Evolutionary conservation across 352 stramenopile genomes (phyloP), one percentile per base, ranked within the genome.

Genomic region (Phytophthora parvispora): DNA sequence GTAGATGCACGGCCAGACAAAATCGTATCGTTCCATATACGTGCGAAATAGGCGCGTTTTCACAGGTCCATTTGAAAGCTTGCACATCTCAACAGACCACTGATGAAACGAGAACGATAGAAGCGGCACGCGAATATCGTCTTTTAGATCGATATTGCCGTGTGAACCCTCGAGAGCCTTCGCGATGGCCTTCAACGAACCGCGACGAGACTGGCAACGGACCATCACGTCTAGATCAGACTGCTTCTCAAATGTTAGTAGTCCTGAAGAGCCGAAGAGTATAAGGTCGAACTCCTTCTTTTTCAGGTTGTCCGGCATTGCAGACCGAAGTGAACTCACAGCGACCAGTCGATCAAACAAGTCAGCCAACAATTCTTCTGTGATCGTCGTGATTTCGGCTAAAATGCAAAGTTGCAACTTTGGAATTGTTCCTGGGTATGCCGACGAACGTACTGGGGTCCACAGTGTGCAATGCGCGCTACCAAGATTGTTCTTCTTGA

Each of bases 181-280:
- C 13, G 78, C 72, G 25, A 89, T 81, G 8, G 53, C 53, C 34
- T 76, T 66, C 28, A 89, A 50, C 28, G 64, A 69, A 3, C 73
- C 72, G 38, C 58, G 64, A 40, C 45, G 31, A 31, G 40, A 60
- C 12, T 65, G 64, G 48, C 51, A 66, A 40, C 50, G 38, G 40
- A 90, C 52, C 68, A 93, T 83, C 10, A 93, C 72, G 55, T 94
- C 87, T 13, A 95, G 59, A 69, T 95, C 87, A 0, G 87, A 95
- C 48, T 93, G 77, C 18, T 87, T 78, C 53, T 95, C 87, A 68
- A 94, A 94, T 5, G 84, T 93, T 6, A 95, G 66, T 32, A 95
- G 56, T 3, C 74, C 78, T 31, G 87, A 93, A 15, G 87, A 95
- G 0, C 87, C 87, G 40, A 93, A 94, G 9, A 94, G 67, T 16